Conservation (phyloP, 768 basidiomycete genomes). For the Hericium erinaceus region DNA sequence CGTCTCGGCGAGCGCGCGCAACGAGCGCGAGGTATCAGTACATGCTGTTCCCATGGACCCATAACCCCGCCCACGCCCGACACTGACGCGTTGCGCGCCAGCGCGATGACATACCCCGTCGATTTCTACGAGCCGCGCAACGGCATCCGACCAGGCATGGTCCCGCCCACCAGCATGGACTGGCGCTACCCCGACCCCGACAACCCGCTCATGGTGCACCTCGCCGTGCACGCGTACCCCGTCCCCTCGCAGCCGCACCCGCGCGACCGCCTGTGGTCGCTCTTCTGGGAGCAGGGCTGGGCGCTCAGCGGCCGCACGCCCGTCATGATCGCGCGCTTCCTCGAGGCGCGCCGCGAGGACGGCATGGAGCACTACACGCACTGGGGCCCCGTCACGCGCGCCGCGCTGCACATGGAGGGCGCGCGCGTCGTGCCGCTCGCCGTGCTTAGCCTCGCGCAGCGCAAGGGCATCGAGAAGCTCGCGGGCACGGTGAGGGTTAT, state of each 20-base stretch:
- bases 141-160: slow-evolving; percentile 13
- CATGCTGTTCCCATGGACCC: too few species aligned
- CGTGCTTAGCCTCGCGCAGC: slow-evolving; percentile 3
- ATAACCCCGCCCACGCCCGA: too few species aligned
- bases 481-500: slow-evolving; percentile 11
- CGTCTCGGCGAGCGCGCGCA: too few species aligned
- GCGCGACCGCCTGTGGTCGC: slow-evolving; percentile 12
- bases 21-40: too few species aligned
- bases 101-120: slow-evolving; percentile 5
- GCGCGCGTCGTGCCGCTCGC: slow-evolving; percentile 10
- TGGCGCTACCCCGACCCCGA: slow-evolving; percentile 12
- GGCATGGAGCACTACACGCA: slow-evolving; percentile 9
- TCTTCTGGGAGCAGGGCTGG: slow-evolving; percentile 7
- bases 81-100: neutral
- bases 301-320: neutral
- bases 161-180: slow-evolving; percentile 7
- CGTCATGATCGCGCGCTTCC: slow-evolving; percentile 4
- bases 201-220: slow-evolving; percentile 5
- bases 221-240: slow-evolving; percentile 12
- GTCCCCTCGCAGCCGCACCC: slow-evolving; percentile 6
- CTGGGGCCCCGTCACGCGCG: slow-evolving; percentile 13
- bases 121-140: slow-evolving; percentile 14
- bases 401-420: neutral
- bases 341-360: neutral
- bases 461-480: slow-evolving; percentile 10